Evolutionary conservation across 768 basidiomycete species (phyloP).

Genomic region (Phaeolepiota aurea): DNA sequence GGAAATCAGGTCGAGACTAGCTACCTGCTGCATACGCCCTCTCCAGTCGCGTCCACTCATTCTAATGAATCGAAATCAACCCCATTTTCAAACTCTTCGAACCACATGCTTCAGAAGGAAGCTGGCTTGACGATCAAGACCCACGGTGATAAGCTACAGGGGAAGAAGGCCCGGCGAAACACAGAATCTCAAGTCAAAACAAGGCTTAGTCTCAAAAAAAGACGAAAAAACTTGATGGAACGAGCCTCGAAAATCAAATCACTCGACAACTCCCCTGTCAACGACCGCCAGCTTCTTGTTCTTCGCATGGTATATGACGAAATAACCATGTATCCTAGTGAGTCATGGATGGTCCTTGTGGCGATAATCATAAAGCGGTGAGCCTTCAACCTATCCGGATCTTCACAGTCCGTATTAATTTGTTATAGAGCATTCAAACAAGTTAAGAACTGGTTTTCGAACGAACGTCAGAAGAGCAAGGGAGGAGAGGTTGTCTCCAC

Average conservation of each 20-base stretch:
- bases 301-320: conserved; percentile 58
- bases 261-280: conserved; percentile 47
- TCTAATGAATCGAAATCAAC: not conserved
- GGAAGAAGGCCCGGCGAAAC: conserved; percentile 15
- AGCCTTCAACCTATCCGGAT: no score
- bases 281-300: conserved; percentile 47
- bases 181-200: conserved; percentile 16
- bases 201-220: conserved; percentile 21
- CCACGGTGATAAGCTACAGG: conserved; percentile 18
- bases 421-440: conserved; percentile 43
- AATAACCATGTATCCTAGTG: conserved; percentile 57
- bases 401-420: not conserved
- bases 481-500: conserved; percentile 29
- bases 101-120: conserved; percentile 9
- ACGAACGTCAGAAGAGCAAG: conserved; percentile 44
- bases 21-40: no score
- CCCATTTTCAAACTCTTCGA: conserved; percentile 16
- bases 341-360: conserved; percentile 52
- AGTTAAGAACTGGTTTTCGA: conserved; percentile 64
- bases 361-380: conserved; percentile 51
- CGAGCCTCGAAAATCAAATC: conserved; percentile 32
- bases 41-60: not conserved
- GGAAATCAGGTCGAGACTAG: no score
- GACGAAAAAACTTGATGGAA: conserved; percentile 24
- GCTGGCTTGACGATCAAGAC: conserved; percentile 14